Percentiles rank a stretch among this genome's conserved stretches.
These are phyloP conservation scores for Ophiostoma sp. DNA, from an alignment of 2,329 filamentous ascomycete genomes.

Conservation along the genomic window DNA sequence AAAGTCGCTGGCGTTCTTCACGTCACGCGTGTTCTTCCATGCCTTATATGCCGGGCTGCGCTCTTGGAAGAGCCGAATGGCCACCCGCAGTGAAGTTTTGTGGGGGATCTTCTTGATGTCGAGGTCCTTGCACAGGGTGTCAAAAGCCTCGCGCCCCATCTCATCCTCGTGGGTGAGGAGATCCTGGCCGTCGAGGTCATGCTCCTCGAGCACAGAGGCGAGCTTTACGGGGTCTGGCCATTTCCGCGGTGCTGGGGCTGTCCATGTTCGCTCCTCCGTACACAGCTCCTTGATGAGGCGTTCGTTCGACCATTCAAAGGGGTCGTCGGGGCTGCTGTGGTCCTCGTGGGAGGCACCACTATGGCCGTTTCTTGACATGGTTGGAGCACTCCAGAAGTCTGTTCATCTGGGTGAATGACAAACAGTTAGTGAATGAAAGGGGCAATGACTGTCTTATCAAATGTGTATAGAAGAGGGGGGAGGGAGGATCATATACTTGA, in stretches of 20 bases:
- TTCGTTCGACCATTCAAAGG: constrained; percentile 67
- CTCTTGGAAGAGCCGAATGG: constrained; percentile 52
- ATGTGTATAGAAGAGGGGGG: background rate
- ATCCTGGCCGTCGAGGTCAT: constrained; percentile 60
- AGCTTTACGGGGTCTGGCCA: constrained; percentile 52
- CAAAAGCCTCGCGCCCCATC: constrained; percentile 37
- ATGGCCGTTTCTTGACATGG: constrained; percentile 18
- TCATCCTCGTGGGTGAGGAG: constrained; percentile 55
- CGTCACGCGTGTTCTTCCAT: constrained; percentile 28
- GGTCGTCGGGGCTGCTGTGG: constrained; percentile 45
- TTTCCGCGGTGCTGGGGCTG: constrained; percentile 33
- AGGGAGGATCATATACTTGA: background rate
- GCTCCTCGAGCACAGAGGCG: constrained; percentile 50
- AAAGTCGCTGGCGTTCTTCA: background rate
- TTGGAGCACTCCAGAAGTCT: constrained; percentile 13
- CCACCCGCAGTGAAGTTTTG: constrained; percentile 51
- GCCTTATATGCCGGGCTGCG: constrained; percentile 47
- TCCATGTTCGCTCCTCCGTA: constrained; percentile 47
- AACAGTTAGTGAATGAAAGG: background rate
- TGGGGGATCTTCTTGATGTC: constrained; percentile 54
- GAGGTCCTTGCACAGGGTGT: constrained; percentile 49
- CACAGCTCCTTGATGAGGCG: constrained; percentile 64
- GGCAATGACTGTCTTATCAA: background rate
- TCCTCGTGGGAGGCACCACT: constrained; percentile 22
- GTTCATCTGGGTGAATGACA: background rate